phyloP scores from a whole-genome alignment of 768 basidiomycete genomes.

The Auriscalpium orientale region DNA sequence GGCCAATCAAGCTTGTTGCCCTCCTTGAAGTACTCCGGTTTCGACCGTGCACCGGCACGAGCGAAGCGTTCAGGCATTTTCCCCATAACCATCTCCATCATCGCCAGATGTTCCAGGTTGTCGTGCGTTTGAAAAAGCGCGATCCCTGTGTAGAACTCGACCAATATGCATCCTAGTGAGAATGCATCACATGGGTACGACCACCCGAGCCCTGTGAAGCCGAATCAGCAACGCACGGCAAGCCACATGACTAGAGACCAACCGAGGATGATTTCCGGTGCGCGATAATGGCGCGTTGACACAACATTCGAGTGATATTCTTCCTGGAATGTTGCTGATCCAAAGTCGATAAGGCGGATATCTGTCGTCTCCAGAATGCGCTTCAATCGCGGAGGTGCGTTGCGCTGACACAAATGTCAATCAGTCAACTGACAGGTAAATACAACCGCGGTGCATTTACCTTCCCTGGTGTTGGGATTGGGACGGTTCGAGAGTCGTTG shows the following conservation, averaged over 20 bases:
- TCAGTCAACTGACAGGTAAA: conserved; percentile 11
- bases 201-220: conserved; percentile 81
- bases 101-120: conserved; percentile 96
- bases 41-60: conserved; percentile 64
- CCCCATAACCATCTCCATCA: conserved; percentile 99
- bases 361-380: conserved; percentile 80
- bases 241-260: conserved; percentile 15
- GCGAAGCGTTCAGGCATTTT: conserved; percentile 89
- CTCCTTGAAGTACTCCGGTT: conserved; percentile 92
- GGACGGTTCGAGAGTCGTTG: conserved; percentile 62
- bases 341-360: conserved; percentile 96
- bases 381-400: conserved; percentile 59
- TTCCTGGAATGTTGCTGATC: conserved; percentile 94
- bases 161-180: conserved; percentile 96
- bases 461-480: conserved; percentile 59
- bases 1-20: conserved; percentile 87
- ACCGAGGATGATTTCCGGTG: conserved; percentile 98
- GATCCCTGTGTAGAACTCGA: conserved; percentile 96
- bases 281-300: conserved; percentile 95
- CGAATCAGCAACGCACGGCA: conserved; percentile 1
- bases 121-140: conserved; percentile 99
- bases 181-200: conserved; percentile 98
- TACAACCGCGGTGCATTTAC: conserved; percentile 26
- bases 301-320: conserved; percentile 99
- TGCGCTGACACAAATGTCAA: conserved; percentile 37